These are phyloP conservation scores for Pseudogymnoascus sp. DNA, from an alignment of 2,329 filamentous ascomycete species.

Conservation along the genomic window DNA sequence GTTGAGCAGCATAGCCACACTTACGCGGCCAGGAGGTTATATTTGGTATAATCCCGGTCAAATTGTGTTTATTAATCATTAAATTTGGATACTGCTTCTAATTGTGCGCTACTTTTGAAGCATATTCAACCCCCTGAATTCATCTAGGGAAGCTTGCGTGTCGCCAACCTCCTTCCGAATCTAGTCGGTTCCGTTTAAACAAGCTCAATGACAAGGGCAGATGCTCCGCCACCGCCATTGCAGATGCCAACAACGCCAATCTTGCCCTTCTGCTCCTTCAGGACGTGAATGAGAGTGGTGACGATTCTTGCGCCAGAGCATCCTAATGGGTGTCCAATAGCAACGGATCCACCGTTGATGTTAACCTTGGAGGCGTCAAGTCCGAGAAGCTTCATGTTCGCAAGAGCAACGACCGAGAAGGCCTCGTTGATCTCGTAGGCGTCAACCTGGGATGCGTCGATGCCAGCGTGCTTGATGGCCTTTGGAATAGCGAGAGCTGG, in stretches of 20 bases:
- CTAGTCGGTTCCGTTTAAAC: constrained; percentile 12
- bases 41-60: background rate
- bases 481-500: constrained; percentile 93
- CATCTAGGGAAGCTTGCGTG: constrained; percentile 1
- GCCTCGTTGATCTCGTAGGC: constrained; percentile 99
- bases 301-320: constrained; percentile 91
- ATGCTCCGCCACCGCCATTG: constrained; percentile 95
- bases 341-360: constrained; percentile 88
- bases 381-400: constrained; percentile 87
- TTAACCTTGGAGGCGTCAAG: constrained; percentile 84
- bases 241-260: constrained; percentile 92
- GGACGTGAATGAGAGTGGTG: constrained; percentile 78
- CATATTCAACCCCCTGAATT: constrained; percentile 1
- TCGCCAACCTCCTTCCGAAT: background rate
- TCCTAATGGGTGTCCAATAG: constrained; percentile 90
- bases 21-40: background rate
- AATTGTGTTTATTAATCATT: constrained; percentile 8
- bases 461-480: constrained; percentile 87
- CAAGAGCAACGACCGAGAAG: constrained; percentile 91
- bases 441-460: constrained; percentile 71
- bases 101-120: constrained; percentile 9
- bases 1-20: constrained; percentile 3
- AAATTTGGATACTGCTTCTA: constrained; percentile 8
- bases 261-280: constrained; percentile 87
- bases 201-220: constrained; percentile 80